Evolutionary conservation across 805 yeast species (phyloP), one percentile per base, ranked within the genome.

Genomic region (Lipomyces starkeyi): DNA sequence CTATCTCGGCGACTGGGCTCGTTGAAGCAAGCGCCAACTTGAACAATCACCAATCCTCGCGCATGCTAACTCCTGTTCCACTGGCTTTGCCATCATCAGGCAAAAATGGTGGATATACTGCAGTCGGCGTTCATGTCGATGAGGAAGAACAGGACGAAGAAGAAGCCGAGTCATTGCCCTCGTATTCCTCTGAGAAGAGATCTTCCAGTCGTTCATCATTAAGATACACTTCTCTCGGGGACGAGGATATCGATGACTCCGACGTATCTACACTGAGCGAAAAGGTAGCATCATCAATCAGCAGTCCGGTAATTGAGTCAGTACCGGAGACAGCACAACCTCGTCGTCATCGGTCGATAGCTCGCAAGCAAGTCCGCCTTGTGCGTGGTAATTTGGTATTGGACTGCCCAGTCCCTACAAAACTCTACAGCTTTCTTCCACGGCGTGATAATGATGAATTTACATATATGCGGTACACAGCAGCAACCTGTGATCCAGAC

Each of bases 381-480:
- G 90, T 88, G 66, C 82, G 88, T 62, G 96, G 97, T 74, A 87
- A 94, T 74, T 85, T 95, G 77, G 92, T 93, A 13, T 83, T 95
- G 64, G 98, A 95, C 77, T 94, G 96, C 74, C 97, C 98, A 2
- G 89, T 95, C 60, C 98, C 99, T 14, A 88, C 93, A 29, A 95
- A 93, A 69, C 83, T 95, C 67, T 87, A 88, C 73, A 88, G 90
- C 69, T 93, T 93, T 72, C 80, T 96, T 64, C 97, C 98, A 3
- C 84, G 92, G 74, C 87, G 95, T 59, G 97, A 91, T 71, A 88
- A 89, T 71, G 97, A 95, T 65, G 99, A 95, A 78, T 95, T 92
- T 77, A 88, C 95, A 17, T 91, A 91, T 79, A 93, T 95, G 98
- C 88, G 97, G 73, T 95, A 95, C 78, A 91, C 98, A 0, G 99